These are phyloP conservation scores for Suillus luteus DNA, from an alignment of 768 basidiomycete genomes.

Conservation along the genomic window DNA sequence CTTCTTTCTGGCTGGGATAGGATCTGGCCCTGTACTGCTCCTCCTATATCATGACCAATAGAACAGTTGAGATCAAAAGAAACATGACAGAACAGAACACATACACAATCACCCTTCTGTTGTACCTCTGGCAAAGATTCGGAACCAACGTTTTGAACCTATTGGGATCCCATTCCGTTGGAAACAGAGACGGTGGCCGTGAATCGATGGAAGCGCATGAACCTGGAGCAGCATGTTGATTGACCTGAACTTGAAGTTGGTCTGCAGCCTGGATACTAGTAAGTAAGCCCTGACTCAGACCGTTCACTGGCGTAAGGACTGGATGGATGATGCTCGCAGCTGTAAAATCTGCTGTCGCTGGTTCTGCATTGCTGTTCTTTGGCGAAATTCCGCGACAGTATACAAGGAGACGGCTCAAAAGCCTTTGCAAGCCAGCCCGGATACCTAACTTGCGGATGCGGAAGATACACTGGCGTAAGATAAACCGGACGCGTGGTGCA, in stretches of 20 bases:
- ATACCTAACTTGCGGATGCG: background rate
- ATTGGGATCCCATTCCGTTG: background rate
- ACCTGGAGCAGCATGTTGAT: background rate
- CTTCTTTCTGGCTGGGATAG: slow-evolving; percentile 8
- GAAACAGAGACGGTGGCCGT: too few species aligned
- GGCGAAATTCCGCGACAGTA: too few species aligned
- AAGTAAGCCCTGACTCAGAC: background rate
- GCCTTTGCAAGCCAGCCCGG: background rate
- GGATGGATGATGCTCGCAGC: background rate
- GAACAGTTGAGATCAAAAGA: background rate
- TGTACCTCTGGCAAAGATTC: background rate
- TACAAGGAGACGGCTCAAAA: background rate
- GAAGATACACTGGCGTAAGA: background rate
- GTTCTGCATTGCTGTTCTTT: background rate
- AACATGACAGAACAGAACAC: background rate
- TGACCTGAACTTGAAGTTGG: background rate
- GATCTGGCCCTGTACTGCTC: background rate
- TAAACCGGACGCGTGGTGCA: background rate
- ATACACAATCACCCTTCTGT: slow-evolving; percentile 1
- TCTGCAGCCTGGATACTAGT: background rate
- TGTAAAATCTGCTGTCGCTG: background rate
- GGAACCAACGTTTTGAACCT: slow-evolving; percentile 2
- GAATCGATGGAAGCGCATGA: background rate
- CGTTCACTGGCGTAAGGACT: background rate
- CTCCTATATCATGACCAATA: background rate